phyloP scores from a whole-genome alignment of 768 basidiomycete species.

The Lactifluus volemus region DNA sequence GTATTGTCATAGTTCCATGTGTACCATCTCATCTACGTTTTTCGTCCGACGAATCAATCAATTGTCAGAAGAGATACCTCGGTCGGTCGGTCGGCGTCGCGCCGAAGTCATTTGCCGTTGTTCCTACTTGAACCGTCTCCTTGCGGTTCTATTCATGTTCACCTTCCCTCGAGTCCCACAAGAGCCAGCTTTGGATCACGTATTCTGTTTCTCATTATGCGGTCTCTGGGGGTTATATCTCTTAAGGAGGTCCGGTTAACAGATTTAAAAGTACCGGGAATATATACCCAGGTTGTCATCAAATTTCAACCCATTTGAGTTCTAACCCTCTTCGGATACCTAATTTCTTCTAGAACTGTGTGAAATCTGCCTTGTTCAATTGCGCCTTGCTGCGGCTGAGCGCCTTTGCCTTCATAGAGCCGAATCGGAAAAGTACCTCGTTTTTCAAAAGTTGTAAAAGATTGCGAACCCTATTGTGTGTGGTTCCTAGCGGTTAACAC shows the following conservation, averaged over 20 bases:
- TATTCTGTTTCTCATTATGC: background rate
- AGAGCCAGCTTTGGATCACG: background rate
- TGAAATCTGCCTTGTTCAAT: background rate
- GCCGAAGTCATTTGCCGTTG: background rate
- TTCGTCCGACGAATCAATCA: background rate
- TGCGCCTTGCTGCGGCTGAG: background rate
- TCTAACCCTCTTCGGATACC: background rate
- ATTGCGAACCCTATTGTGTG: background rate
- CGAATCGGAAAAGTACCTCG: background rate
- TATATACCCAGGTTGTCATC: background rate
- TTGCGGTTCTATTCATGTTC: background rate
- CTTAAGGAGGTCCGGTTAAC: background rate
- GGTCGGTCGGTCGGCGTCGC: background rate
- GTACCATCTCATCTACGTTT: too few relatives aligned
- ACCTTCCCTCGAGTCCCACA: background rate
- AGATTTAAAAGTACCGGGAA: too few relatives aligned
- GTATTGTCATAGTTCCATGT: too few relatives aligned
- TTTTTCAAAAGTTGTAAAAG: background rate
- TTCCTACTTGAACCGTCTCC: background rate
- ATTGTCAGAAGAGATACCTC: background rate
- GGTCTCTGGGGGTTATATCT: background rate
- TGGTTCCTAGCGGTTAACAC: background rate
- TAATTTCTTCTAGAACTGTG: background rate
- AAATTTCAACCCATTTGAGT: background rate
- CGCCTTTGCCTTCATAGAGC: background rate